These are phyloP conservation scores for Rutstroemia sydowiana DNA, from an alignment of 2,329 filamentous ascomycete genomes.

Conservation along the genomic window DNA sequence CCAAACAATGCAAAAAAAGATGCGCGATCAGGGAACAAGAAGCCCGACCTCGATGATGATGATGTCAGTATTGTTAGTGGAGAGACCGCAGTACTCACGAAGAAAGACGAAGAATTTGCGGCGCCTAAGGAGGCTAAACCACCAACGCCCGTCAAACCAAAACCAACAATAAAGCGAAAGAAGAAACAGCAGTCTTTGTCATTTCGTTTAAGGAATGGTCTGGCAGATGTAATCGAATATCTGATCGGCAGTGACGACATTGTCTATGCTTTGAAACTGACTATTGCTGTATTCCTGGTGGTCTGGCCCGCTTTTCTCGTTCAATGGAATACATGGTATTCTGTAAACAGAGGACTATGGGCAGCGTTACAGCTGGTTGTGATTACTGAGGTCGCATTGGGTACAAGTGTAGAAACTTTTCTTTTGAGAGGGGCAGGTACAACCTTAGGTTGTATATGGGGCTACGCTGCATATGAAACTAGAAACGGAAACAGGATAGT, in stretches of 20 bases:
- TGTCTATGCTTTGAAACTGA: constrained; percentile 47
- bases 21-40: constrained; percentile 28
- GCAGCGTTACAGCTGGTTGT: constrained; percentile 50
- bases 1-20: constrained; percentile 40
- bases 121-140: constrained; percentile 4
- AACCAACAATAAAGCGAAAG: background rate
- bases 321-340: constrained; percentile 45
- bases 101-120: constrained; percentile 20
- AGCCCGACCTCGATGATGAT: constrained; percentile 17
- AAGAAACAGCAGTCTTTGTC: constrained; percentile 9
- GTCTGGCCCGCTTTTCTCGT: constrained; percentile 50
- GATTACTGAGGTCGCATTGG: constrained; percentile 53
- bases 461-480: constrained; percentile 44
- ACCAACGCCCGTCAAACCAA: background rate
- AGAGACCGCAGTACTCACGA: constrained; percentile 17
- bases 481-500: constrained; percentile 41
- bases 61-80: constrained; percentile 17
- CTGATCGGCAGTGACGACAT: constrained; percentile 43
- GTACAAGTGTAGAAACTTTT: constrained; percentile 48
- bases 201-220: constrained; percentile 20
- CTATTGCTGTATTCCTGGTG: constrained; percentile 45
- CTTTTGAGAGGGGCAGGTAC: constrained; percentile 45
- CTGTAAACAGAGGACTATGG: constrained; percentile 46
- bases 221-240: constrained; percentile 28
- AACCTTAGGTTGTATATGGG: constrained; percentile 45